Base-by-base conservation (phyloP, 2,329 filamentous ascomycete species). In the Ilyonectria mors-panacis region DNA sequence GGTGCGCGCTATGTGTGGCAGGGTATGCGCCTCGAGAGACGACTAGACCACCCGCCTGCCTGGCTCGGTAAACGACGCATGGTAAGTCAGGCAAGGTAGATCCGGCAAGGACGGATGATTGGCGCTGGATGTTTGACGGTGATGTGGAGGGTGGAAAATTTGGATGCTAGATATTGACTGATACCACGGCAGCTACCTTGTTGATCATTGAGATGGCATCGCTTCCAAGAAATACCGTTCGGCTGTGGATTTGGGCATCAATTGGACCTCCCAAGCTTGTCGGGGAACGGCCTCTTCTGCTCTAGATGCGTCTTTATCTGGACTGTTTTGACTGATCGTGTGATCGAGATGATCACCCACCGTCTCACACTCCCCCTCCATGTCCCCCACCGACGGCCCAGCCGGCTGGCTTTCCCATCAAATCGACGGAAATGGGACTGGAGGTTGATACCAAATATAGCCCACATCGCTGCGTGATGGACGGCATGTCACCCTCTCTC, bases 401-500 rank as follows among this genome's bases (percentile, higher is more conserved):
- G 48, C 56, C 26, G 63, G 59, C 57, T 60, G 63, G 51, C 19
- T 42, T 30, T 33, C 9, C 42, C n/a, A 48, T 6, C 10, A 35
- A 26, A 21, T 30, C 13, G 12, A 55, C 23, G 47, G 50, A 8
- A 59, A 54, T 30, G 23, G 58, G 7, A 23, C 35, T 10, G 33
- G n/a, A 17, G 21, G 26, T 17, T 45, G 51, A 50, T 61, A 45
- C 63, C 63, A 66, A 66, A 57, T 61, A 66, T 66, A 66, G 63
- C 54, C 19, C 47, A 10, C 26, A 33, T 30, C n/a, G 21, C 6
- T 55, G 33, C 44, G 50, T 44, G 30, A 28, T 51, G n/a, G 42
- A 39, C 28, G 57, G 51, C 53, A 57, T 55, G 51, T 53, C 39
- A 65, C 57, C 51, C 53, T 19, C 47, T 19, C 48, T 65, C 44